Percentiles rank a stretch among this genome's conserved stretches.
Evolutionary conservation across 2,329 filamentous ascomycete genomes (phyloP).

Genomic region (Graphilbum sp.): DNA sequence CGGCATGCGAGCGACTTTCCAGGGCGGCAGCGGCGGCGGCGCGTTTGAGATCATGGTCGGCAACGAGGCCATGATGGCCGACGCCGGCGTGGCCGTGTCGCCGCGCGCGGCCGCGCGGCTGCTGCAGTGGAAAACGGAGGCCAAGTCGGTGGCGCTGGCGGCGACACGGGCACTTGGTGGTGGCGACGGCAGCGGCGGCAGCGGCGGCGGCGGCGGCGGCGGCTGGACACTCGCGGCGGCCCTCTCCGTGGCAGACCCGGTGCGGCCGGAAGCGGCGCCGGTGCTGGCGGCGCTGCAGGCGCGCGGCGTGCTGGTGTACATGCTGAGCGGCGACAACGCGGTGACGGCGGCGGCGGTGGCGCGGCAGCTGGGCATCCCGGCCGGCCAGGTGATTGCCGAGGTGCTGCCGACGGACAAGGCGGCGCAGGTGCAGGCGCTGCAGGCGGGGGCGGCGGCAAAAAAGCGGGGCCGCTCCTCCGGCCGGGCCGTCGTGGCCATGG

Average conservation of each 20-base stretch:
- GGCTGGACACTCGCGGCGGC: slow-evolving; percentile 40
- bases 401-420: slow-evolving; percentile 76
- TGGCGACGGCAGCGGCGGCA: neutral
- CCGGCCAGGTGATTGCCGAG: slow-evolving; percentile 64
- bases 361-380: slow-evolving; percentile 54
- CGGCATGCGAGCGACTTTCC: slow-evolving; percentile 35
- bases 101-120: slow-evolving; percentile 20
- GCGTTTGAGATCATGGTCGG: slow-evolving; percentile 45
- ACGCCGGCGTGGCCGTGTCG: slow-evolving; percentile 25
- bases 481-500: slow-evolving; percentile 53
- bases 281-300: slow-evolving; percentile 49
- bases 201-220: neutral
- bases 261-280: slow-evolving; percentile 53
- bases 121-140: slow-evolving; percentile 41
- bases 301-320: slow-evolving; percentile 62
- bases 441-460: slow-evolving; percentile 29
- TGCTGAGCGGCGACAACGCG: slow-evolving; percentile 85
- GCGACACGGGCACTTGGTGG: slow-evolving; percentile 22
- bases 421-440: slow-evolving; percentile 49
- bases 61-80: slow-evolving; percentile 53
- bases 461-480: neutral
- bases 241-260: slow-evolving; percentile 65
- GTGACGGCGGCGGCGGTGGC: slow-evolving; percentile 73
- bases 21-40: slow-evolving; percentile 19
- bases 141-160: slow-evolving; percentile 47